Evolutionary conservation across 2,329 filamentous ascomycete species (phyloP).

Genomic region (Madurella fahalii): DNA sequence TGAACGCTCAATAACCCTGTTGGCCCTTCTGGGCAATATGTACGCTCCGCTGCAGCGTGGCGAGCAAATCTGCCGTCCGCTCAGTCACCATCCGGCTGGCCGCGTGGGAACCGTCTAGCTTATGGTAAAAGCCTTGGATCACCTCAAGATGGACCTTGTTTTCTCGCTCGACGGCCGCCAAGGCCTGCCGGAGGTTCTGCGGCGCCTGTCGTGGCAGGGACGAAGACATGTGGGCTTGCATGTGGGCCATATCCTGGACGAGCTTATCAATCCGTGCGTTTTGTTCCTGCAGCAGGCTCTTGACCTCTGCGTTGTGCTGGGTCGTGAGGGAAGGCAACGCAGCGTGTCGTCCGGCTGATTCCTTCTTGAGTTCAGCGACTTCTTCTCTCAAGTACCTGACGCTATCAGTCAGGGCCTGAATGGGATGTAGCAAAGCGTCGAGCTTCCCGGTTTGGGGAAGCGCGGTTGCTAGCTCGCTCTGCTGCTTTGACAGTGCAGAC

Average conservation of each 20-base stretch:
- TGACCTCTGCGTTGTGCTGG: not conserved
- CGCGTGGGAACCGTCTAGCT: not conserved
- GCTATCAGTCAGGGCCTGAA: conserved; percentile 9
- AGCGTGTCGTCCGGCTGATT: not conserved
- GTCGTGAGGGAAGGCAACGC: not conserved
- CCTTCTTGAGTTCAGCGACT: conserved; percentile 12
- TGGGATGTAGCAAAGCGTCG: conserved; percentile 6
- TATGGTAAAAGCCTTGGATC: conserved; percentile 16
- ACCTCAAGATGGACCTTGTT: conserved; percentile 11
- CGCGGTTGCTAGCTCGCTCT: not conserved
- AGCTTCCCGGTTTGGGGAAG: not conserved
- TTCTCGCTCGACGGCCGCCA: conserved; percentile 19
- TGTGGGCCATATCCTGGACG: conserved; percentile 1
- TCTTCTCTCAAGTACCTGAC: conserved; percentile 8
- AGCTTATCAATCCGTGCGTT: conserved; percentile 13
- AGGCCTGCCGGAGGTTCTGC: conserved; percentile 18
- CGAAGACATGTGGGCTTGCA: conserved; percentile 5
- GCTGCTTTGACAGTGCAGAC: not conserved
- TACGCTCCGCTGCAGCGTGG: not conserved
- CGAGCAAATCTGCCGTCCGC: conserved; percentile 17
- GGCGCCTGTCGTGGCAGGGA: conserved; percentile 3
- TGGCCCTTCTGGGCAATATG: not conserved
- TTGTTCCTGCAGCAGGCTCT: conserved; percentile 15
- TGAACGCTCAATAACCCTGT: not conserved
- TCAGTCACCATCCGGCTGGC: conserved; percentile 8